These are phyloP conservation scores for Plasmodium gonderi DNA, from an alignment of 169 alveolate genomes.

Conservation along the genomic window DNA sequence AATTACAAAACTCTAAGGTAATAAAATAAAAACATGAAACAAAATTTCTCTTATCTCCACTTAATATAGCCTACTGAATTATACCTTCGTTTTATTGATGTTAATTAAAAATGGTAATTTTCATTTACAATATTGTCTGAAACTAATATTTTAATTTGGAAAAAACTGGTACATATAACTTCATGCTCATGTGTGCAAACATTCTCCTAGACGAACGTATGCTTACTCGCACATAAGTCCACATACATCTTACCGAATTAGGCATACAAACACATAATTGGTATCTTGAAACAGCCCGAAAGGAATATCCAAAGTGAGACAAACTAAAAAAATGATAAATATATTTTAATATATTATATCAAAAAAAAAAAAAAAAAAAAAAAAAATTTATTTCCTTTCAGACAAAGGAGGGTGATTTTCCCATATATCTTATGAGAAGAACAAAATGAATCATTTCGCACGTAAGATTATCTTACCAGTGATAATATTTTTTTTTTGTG, in stretches of 20 bases:
- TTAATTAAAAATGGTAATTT: slow-evolving; percentile 43
- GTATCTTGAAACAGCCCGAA: slow-evolving; percentile 71
- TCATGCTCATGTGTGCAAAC: background rate
- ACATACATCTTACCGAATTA: background rate
- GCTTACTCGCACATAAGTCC: background rate
- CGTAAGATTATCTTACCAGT: background rate
- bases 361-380: slow-evolving; percentile 47
- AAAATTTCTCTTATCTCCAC: background rate
- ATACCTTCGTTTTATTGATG: slow-evolving; percentile 16
- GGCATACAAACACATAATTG: slow-evolving; percentile 76
- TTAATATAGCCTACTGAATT: slow-evolving; percentile 12
- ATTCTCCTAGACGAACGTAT: background rate
- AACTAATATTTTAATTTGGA: background rate
- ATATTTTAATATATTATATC: slow-evolving; percentile 27
- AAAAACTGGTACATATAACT: background rate
- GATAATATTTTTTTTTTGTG: background rate
- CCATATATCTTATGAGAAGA: slow-evolving; percentile 40
- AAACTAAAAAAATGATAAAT: slow-evolving; percentile 61
- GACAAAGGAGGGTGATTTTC: slow-evolving; percentile 14
- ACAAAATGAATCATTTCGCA: background rate
- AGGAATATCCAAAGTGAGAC: slow-evolving; percentile 76
- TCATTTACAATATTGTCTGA: background rate
- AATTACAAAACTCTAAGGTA: no score
- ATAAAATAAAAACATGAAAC: background rate
- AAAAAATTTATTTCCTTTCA: background rate